Evolutionary conservation across 164 flowering plant species (phyloP).

Genomic region (Magnolia officinalis): DNA sequence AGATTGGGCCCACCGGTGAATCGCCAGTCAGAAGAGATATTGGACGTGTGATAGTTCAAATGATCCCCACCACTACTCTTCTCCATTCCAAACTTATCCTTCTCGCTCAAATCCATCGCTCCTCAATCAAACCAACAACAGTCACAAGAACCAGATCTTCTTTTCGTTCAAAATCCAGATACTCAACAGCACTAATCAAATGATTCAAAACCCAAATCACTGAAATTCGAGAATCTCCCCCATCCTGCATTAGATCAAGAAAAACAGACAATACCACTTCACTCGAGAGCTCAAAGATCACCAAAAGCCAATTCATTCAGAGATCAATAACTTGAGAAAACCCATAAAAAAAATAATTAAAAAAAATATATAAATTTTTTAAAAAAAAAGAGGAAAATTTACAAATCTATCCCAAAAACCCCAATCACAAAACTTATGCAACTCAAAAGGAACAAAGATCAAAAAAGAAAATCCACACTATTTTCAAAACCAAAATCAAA

Average conservation of each 20-base stretch:
- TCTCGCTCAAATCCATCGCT: slow-evolving; percentile 48
- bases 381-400: background rate
- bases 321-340: background rate
- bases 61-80: slow-evolving; percentile 34
- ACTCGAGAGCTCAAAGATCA: slow-evolving; percentile 8
- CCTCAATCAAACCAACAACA: slow-evolving; percentile 14
- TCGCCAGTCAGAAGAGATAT: slow-evolving; percentile 54
- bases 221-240: slow-evolving; percentile 7
- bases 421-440: background rate
- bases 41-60: slow-evolving; percentile 31
- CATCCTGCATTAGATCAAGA: slow-evolving; percentile 4
- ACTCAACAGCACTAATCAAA: background rate
- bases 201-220: slow-evolving; percentile 4
- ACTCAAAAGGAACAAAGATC: background rate
- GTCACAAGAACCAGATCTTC: slow-evolving; percentile 8
- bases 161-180: slow-evolving; percentile 4
- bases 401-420: background rate
- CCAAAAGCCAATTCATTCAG: background rate
- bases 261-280: slow-evolving; percentile 8
- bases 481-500: background rate
- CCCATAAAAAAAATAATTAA: background rate
- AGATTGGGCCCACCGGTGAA: slow-evolving; percentile 30
- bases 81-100: slow-evolving; percentile 41
- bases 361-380: slow-evolving; percentile 4
- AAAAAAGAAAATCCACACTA: background rate